These are phyloP conservation scores for Mycena kentingensis DNA, from an alignment of 768 basidiomycete species.

Conservation along the genomic window DNA sequence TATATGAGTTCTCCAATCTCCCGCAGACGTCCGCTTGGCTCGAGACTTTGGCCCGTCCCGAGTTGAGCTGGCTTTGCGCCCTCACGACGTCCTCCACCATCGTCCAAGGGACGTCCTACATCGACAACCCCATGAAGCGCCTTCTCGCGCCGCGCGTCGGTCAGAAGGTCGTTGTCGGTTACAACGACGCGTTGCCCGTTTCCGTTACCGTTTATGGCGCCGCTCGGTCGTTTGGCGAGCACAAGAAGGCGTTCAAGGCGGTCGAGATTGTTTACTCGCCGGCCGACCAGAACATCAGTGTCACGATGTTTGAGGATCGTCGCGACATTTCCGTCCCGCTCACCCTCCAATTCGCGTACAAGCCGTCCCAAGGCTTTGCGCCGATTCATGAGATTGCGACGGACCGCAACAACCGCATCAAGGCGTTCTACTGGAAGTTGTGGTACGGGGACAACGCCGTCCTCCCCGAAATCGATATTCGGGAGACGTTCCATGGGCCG, in stretches of 20 bases:
- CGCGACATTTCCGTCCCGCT: constrained; percentile 76
- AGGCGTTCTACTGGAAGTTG: constrained; percentile 96
- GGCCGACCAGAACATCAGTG: constrained; percentile 59
- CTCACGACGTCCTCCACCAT: constrained; percentile 79
- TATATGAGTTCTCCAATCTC: constrained; percentile 50
- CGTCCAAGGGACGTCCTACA: constrained; percentile 82
- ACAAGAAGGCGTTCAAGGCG: constrained; percentile 79
- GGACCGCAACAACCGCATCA: constrained; percentile 87
- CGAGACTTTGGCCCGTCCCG: constrained; percentile 75
- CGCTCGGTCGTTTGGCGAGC: constrained; percentile 76
- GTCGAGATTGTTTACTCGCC: constrained; percentile 65
- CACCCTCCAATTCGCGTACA: no score
- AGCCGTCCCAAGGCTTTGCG: no score
- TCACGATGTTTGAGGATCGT: constrained; percentile 85
- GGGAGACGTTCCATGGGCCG: no score
- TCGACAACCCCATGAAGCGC: constrained; percentile 87
- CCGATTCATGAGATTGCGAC: constrained; percentile 76
- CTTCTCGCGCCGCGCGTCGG: constrained; percentile 78
- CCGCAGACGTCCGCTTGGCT: constrained; percentile 74
- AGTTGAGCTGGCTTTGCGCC: constrained; percentile 84
- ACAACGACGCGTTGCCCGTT: constrained; percentile 45
- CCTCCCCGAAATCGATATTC: constrained; percentile 77
- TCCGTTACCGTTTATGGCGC: constrained; percentile 74
- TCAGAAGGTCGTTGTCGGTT: constrained; percentile 73
- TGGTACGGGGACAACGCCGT: constrained; percentile 90